Conservation (phyloP, 2,329 filamentous ascomycete genomes). For the Scedosporium minutisporum region DNA sequence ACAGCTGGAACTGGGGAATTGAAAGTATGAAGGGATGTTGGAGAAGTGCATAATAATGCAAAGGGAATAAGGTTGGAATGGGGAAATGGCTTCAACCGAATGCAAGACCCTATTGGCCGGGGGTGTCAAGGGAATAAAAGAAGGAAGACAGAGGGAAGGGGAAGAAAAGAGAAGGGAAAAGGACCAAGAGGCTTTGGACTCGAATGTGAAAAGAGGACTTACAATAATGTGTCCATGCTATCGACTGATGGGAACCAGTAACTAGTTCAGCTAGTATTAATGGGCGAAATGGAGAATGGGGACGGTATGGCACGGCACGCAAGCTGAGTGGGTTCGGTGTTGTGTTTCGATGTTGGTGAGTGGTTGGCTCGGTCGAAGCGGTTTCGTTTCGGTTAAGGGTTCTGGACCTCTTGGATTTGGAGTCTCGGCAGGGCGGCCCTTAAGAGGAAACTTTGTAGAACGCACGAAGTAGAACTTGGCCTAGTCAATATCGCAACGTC, state of each 20-base stretch:
- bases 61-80: not conserved
- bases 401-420: not conserved
- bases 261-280: not conserved
- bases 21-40: not conserved
- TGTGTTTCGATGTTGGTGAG: not conserved
- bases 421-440: not conserved
- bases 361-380: not conserved
- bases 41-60: not conserved
- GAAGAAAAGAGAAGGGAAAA: not conserved
- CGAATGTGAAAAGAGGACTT: not conserved
- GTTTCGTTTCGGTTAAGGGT: not conserved
- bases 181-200: not conserved
- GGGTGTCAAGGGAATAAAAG: not conserved
- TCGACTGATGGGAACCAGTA: not conserved
- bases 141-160: not conserved
- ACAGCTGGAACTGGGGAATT: not conserved
- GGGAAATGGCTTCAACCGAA: not conserved
- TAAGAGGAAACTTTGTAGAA: not conserved
- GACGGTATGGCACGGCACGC: not conserved
- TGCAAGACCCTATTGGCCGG: not conserved
- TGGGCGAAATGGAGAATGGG: not conserved
- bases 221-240: conserved; percentile 13
- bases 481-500: not conserved
- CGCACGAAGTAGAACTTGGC: no score
- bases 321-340: not conserved